Conservation (phyloP, 352 stramenopile genomes). For the Phytophthora multivora region DNA sequence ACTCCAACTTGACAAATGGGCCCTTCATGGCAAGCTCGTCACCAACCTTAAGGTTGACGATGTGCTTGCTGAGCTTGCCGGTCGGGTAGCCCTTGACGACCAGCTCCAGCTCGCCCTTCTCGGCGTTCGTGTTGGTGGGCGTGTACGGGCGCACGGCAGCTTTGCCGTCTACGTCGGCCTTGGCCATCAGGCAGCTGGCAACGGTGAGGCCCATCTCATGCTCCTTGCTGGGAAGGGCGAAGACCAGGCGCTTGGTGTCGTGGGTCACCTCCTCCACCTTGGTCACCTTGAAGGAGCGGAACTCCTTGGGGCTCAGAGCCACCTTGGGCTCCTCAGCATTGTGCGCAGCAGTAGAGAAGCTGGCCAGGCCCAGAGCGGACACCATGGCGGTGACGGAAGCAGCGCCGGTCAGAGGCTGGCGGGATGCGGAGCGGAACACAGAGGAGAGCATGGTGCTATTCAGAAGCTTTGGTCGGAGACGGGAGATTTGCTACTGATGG, state of each 20-base stretch:
- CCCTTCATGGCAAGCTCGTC: conserved; percentile 88
- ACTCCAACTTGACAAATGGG: conserved; percentile 85
- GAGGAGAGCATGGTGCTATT: conserved; percentile 36
- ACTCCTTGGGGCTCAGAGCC: conserved; percentile 62
- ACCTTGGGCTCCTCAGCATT: conserved; percentile 48
- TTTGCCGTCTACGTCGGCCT: conserved; percentile 64
- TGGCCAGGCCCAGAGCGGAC: conserved; percentile 37
- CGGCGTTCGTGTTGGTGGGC: conserved; percentile 72
- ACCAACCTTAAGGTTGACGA: conserved; percentile 72
- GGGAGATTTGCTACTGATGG: conserved; percentile 23
- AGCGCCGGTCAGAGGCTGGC: conserved; percentile 19
- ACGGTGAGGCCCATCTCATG: conserved; percentile 72
- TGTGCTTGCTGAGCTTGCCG: conserved; percentile 86
- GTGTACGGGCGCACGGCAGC: conserved; percentile 84
- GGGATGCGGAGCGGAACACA: conserved; percentile 25
- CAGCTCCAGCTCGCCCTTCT: conserved; percentile 77
- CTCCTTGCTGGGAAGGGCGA: conserved; percentile 55
- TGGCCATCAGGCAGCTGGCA: conserved; percentile 68
- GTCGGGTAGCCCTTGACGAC: conserved; percentile 88
- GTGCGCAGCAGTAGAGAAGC: conserved; percentile 27
- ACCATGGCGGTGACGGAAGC: conserved; percentile 37
- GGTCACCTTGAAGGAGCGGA: conserved; percentile 65
- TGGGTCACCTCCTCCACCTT: conserved; percentile 66
- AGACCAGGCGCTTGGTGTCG: conserved; percentile 67
- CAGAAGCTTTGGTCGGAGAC: conserved; percentile 4